Evolutionary conservation across 2,329 filamentous ascomycete species (phyloP), one percentile per base, ranked within the genome.

Genomic region (Cladosporium sp.): DNA sequence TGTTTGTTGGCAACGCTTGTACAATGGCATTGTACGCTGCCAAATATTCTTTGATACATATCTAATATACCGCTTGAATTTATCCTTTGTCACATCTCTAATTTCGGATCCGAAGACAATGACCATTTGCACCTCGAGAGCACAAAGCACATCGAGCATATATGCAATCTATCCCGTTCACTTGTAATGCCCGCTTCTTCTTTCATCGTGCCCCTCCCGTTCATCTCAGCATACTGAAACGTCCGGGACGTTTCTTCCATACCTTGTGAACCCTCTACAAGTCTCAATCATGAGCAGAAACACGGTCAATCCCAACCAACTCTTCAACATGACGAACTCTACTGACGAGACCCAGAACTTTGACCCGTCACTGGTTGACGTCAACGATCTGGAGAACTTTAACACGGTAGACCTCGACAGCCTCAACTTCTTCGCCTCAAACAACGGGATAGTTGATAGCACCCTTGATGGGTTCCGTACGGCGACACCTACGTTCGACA

Each of bases 221-320:
- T 56, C 30, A 26, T 30, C 49, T 26, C 60, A 54, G 34, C 32
- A 63, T 46, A 56, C 21, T 43, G 5, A 34, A 56, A 34, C 60
- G 60, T 63, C 60, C 36, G 60, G 60, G 30, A 63, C 60, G 49
- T 51, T 63, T 56, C 26, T 10, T n/a, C 23, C n/a, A 43, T 43
- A 39, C 32, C n/a, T n/a, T 46, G 60, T 25, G 18, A 63, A 16
- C 32, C 16, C 32, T 30, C 5, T 25, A 36, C 43, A 25, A 26
- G 10, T 6, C 23, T 21, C 46, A 23, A 36, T 49, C 28, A 61
- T 26, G 43, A 53, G 28, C 46, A 21, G 43, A 18, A 51, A 51
- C 43, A 51, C 43, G 11, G n/a, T 61, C 30, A 34, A 61, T 46
- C 49, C 49, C 18, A 21, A 23, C 16, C 23, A 56, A 8, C 34